Evolutionary conservation across 129 eudicot genomes (phyloP).

Genomic region (Flaveria robusta): DNA sequence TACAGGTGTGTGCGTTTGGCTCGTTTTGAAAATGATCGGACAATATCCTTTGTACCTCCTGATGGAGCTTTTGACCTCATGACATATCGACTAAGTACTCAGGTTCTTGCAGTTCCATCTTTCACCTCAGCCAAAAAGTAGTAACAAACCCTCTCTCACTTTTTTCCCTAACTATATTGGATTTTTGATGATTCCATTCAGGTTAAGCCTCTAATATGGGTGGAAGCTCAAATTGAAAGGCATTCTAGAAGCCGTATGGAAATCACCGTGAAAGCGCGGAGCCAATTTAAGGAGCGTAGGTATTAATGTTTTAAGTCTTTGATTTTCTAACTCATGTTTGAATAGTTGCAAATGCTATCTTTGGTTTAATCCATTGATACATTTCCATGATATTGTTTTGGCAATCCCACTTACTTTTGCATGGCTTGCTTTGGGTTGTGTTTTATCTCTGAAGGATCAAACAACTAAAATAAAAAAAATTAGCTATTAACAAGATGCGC

Average conservation of each 20-base stretch:
- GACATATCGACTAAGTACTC: slow-evolving; percentile 97
- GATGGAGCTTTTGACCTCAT: slow-evolving; percentile 98
- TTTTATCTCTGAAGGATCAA: not conserved
- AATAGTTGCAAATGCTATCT: not conserved
- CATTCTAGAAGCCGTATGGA: slow-evolving; percentile 98
- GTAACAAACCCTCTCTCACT: not conserved
- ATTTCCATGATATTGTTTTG: slow-evolving; percentile 10
- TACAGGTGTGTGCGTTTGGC: slow-evolving; percentile 96
- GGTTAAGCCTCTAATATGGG: slow-evolving; percentile 99
- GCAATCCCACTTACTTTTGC: not conserved
- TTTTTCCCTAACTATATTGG: slow-evolving; percentile 21
- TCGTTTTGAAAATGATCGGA: slow-evolving; percentile 91
- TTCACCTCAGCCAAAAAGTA: not conserved
- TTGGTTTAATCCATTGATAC: not conserved
- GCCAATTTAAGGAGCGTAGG: slow-evolving; percentile 99
- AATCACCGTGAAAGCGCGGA: slow-evolving; percentile 81
- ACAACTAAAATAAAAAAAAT: not conserved
- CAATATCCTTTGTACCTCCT: slow-evolving; percentile 95
- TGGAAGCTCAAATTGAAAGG: slow-evolving; percentile 93
- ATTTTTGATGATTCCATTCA: slow-evolving; percentile 31
- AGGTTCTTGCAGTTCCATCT: slow-evolving; percentile 47
- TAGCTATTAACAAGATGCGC: no score
- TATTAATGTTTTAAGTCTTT: slow-evolving; percentile 22
- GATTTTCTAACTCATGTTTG: not conserved
- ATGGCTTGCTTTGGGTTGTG: slow-evolving; percentile 4